Base-by-base conservation (phyloP, 2,329 filamentous ascomycete genomes). In the Calonectria montana region DNA sequence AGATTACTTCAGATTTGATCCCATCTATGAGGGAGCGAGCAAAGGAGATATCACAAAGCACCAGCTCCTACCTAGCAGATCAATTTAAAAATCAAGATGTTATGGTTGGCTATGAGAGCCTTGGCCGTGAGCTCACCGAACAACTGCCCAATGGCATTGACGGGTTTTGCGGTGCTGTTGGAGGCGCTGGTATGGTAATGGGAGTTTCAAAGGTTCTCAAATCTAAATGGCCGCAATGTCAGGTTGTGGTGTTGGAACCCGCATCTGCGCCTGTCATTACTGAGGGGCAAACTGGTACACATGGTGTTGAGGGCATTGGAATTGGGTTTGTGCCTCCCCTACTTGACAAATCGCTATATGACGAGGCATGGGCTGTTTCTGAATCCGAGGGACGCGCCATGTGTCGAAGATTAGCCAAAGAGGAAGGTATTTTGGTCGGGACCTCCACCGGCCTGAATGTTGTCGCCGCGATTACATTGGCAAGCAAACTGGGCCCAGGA, bases 371-470 rank as follows among this genome's bases (percentile, higher is more conserved):
- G 7, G 16, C 48, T 16, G 10, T 66, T 39, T 23, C 48, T 4
- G 39, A 55, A 15, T 37, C 21, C 1, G 64, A 66, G 23, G 64
- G 48, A 5, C 64, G 64, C 4, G 15, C 10, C 4, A 66, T 66
- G 64, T 55, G 47, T 13, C 39, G 48, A 10, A 39, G 48, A 4
- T 27, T 66, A 12, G 64, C 64, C 10, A 43, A 25, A 12, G 50
- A 66, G 15, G 64, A 66, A 45, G 64, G 64, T 7, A 27, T 66
- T 2, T 13, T 66, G 27, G 37, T 29, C 18, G 64, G 64, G 7
- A 43, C 39, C 2, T 59, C 64, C 3, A 66, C 64, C 8, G 64
- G 64, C 7, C 18, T 55, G 27, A 66, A 66, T 45, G 47, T 66
- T 57, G 48, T 66, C 2, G 64, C 64, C 16, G 64, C 64, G 10